phyloP scores from a whole-genome alignment of 306 rosid genomes.

The Lagenaria siceraria region DNA sequence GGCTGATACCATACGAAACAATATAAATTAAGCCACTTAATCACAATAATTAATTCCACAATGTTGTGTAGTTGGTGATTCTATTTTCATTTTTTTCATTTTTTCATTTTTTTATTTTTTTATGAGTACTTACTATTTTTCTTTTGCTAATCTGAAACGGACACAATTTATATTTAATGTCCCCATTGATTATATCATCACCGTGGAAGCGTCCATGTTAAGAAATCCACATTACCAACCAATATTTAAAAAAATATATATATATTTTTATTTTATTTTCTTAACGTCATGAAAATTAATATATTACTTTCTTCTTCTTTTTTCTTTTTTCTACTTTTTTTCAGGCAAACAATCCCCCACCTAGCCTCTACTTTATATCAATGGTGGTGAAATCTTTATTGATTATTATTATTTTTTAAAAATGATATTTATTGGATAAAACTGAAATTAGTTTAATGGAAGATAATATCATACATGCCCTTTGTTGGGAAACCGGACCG shows the following conservation, averaged over 20 bases:
- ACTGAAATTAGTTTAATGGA: background rate
- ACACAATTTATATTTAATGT: background rate
- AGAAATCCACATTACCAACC: background rate
- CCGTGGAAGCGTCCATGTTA: background rate
- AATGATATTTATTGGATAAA: too few species aligned
- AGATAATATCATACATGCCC: background rate
- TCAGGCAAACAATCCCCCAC: constrained; percentile 1
- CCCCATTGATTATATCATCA: background rate
- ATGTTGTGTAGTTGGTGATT: background rate
- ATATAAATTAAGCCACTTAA: background rate
- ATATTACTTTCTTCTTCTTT: background rate
- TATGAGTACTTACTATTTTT: background rate
- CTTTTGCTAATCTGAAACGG: background rate
- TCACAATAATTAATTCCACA: background rate
- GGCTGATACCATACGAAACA: background rate
- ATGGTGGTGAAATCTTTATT: background rate
- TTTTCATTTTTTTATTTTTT: too few species aligned
- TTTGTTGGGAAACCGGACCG: background rate
- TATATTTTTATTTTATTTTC: background rate
- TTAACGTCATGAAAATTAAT: background rate
- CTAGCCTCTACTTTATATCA: background rate
- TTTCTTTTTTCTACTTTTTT: background rate
- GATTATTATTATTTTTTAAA: too few species aligned
- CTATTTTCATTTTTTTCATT: too few species aligned
- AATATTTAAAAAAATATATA: too few species aligned